Evolutionary conservation across 805 yeast species (phyloP), one percentile per base, ranked within the genome.

Genomic region (Lachancea sp.): DNA sequence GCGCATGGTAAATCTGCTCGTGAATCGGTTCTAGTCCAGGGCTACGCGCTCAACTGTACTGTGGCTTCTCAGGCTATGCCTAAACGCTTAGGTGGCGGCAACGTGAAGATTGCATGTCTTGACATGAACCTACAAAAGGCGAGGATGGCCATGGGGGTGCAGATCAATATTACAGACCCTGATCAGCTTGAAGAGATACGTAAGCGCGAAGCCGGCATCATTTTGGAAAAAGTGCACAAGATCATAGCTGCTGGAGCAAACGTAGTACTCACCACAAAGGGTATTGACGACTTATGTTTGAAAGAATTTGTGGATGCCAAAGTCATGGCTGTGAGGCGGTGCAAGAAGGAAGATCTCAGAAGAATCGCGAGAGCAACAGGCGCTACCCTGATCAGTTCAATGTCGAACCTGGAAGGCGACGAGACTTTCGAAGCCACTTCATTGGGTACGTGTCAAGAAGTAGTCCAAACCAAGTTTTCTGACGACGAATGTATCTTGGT

Each of bases 361-460:
- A 80, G 98, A 70, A 90, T 92, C 52, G 97, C 98, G 5, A 77
- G 95, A 58, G 97, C 98, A 33, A 88, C 97, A 1, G 99, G 99
- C 45, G 99, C 96, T 29, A 85, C 96, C 3, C 69, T 92, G 56
- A 72, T 94, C 37, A 71, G 84, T 40, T 81, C 84, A 50, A 77
- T 92, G 78, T 82, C 96, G 41, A 92, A 92, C 59, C 74, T 94
- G 64, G 97, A 92, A 64, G 96, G 97, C 51, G 96, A 89, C 42
- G 97, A 88, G 66, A 83, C 86, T 20, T 89, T 85, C 58, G 97
- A 88, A 64, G 49, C 87, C 2, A 72, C 84, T 40, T 83, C 80
- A 62, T 70, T 92, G 53, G 99, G 99, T 46, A 67, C 73, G 40
- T 97, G 98, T 40, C 92, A 83, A 44, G 88, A 82, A 63, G 97